Conservation (phyloP, 495 filamentous ascomycete genomes). For the Extremus antarcticus region DNA sequence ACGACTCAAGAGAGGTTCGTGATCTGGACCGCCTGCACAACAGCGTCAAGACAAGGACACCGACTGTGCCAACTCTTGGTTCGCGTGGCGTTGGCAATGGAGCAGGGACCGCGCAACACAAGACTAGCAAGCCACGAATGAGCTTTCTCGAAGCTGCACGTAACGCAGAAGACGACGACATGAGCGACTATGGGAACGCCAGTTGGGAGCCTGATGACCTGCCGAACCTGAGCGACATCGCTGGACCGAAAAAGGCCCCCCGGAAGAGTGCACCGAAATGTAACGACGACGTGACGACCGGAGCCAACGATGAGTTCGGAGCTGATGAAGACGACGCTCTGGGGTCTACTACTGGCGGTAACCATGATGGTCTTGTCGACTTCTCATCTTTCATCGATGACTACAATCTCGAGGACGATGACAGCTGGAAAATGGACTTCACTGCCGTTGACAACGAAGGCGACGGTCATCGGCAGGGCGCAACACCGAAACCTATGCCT, state of each 20-base stretch:
- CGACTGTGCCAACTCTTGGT: conserved; percentile 1
- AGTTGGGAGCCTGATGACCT: background rate
- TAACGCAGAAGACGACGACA: background rate
- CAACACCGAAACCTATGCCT: background rate
- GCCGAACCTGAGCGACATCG: background rate
- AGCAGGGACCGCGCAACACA: background rate
- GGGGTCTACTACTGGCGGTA: background rate
- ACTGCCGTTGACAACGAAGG: background rate
- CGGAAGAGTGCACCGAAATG: background rate
- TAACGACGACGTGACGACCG: background rate
- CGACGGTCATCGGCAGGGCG: background rate
- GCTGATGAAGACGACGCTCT: background rate
- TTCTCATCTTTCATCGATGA: conserved; percentile 3
- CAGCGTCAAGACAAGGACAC: conserved; percentile 8
- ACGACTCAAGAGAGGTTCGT: conserved; percentile 3
- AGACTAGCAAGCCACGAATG: conserved; percentile 1
- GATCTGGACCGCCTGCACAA: conserved; percentile 10
- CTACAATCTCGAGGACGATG: background rate
- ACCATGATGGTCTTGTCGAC: conserved; percentile 1
- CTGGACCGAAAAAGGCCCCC: background rate
- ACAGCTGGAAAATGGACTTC: background rate
- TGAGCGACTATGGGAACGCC: conserved; percentile 3
- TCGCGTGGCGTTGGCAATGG: background rate
- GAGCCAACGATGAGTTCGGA: background rate
- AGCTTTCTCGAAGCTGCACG: background rate